Base-by-base conservation (phyloP, 1,284 basidiomycete genomes). In the Cutaneotrichosporon arboriforme region DNA sequence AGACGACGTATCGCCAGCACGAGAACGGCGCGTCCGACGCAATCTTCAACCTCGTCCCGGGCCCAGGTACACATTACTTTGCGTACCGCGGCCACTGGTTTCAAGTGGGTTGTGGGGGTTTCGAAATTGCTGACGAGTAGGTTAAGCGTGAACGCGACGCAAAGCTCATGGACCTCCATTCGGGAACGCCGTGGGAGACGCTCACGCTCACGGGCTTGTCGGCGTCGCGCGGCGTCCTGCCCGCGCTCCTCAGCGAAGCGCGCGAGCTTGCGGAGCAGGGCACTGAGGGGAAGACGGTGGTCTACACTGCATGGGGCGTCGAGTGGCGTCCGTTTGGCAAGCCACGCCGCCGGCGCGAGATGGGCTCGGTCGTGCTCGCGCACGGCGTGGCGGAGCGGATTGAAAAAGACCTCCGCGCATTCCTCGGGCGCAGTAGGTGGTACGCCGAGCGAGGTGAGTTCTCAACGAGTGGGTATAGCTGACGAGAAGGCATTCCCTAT, bases 241-340 rank as follows among this genome's bases (percentile, higher is more conserved):
- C 90, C 0, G 68, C 80, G 40, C 79, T 99, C 12, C 81, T 99
- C 4, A 76, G 81, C 4, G 94, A 99, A 71, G 94, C 96, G 20
- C 81, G 90, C 41, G 85, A 90, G 65, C 78, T 96, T 35, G 93
- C 93, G 0, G 81, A 96, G 76, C 80, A 80, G 38, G 85, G 83
- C 0, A 88, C 91, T 53, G 89, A 97, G 72, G 94, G 94, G 45
- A 94, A 94, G 69, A 90, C 96, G 18, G 87, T 97, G 51, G 88
- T 98, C 57, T 90, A 94, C 64, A 97, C 92, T 0, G 90, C 93
- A 9, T 96, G 93, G 90, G 91, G 91, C 0, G 85, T 85, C 17
- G 93, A 97, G 69, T 99, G 96, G 96, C 81, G 84, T 52, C 92
- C 90, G 4, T 98, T 99, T 68, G 96, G 96, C 4, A 86, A 88